A percentile compares a stretch with the other conserved stretches of the same genome.
Evolutionary conservation across 768 basidiomycete genomes (phyloP).

Genomic region (Tulasnella sp.): DNA sequence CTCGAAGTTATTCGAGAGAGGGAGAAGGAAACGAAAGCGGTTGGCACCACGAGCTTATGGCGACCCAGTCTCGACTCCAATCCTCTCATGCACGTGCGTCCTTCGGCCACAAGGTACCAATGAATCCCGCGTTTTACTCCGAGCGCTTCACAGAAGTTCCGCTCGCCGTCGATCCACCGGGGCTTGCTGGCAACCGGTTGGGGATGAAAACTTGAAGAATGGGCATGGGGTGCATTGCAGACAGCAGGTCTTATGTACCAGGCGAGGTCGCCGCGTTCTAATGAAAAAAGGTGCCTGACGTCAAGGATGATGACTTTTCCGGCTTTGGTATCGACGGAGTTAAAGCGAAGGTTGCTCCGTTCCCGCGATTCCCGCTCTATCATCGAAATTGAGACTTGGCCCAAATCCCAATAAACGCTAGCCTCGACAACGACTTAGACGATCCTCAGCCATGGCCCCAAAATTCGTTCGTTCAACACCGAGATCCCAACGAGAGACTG

Average conservation of each 20-base stretch:
- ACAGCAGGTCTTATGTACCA: background rate
- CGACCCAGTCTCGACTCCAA: constrained; percentile 5
- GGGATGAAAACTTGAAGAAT: background rate
- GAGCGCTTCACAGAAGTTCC: background rate
- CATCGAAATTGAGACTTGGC: constrained; percentile 1
- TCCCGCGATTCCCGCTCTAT: background rate
- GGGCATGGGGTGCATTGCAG: background rate
- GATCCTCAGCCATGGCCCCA: constrained; percentile 52
- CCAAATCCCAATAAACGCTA: background rate
- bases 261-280: background rate
- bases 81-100: constrained; percentile 14
- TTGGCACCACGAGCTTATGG: background rate
- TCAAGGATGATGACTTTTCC: background rate
- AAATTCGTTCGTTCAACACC: constrained; percentile 54
- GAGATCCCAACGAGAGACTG: background rate
- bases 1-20: background rate
- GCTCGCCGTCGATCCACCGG: background rate
- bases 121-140: background rate
- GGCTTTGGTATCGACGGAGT: background rate
- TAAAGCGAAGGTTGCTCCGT: background rate
- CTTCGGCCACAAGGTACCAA: background rate
- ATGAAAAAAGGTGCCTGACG: background rate
- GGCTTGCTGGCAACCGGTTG: background rate
- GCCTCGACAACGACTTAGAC: background rate
- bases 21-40: background rate